Percentiles rank a stretch among this genome's conserved stretches.
Conservation (phyloP, 169 alveolate species). For the Neospora caninum region DNA sequence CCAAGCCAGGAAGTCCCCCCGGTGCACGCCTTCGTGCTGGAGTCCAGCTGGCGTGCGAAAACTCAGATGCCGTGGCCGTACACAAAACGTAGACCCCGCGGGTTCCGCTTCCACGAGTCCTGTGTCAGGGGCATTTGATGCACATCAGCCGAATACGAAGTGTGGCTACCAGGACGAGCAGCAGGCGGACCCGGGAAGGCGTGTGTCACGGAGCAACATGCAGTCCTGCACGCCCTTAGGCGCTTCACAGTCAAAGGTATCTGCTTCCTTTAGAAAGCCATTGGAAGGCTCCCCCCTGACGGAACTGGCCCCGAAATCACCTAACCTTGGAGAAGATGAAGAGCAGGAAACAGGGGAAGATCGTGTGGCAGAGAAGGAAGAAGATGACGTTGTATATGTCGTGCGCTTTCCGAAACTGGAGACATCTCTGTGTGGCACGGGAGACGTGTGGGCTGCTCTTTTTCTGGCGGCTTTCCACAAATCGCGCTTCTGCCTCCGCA, state of each 20-base stretch:
- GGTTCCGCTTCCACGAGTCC: neutral
- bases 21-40: slow-evolving; percentile 23
- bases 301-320: neutral
- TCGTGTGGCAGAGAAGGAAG: neutral
- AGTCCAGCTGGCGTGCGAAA: neutral
- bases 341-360: neutral
- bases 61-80: neutral
- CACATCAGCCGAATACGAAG: too few relatives aligned
- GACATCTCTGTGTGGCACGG: slow-evolving; percentile 5
- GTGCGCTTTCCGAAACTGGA: neutral
- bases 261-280: neutral
- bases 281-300: neutral
- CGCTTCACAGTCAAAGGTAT: neutral
- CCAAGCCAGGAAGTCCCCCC: neutral
- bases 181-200: neutral
- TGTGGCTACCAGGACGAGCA: neutral
- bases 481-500: neutral
- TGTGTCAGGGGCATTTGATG: neutral
- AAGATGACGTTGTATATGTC: neutral
- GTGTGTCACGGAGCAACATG: neutral
- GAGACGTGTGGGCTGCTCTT: slow-evolving; percentile 32
- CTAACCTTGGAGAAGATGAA: neutral
- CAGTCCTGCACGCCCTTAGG: neutral
- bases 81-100: neutral
- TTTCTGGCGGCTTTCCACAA: slow-evolving; percentile 24